Percentiles rank a stretch among this genome's conserved stretches.
Conservation (phyloP, 148 eudicot species). For the Pharnaceum exiguum region DNA sequence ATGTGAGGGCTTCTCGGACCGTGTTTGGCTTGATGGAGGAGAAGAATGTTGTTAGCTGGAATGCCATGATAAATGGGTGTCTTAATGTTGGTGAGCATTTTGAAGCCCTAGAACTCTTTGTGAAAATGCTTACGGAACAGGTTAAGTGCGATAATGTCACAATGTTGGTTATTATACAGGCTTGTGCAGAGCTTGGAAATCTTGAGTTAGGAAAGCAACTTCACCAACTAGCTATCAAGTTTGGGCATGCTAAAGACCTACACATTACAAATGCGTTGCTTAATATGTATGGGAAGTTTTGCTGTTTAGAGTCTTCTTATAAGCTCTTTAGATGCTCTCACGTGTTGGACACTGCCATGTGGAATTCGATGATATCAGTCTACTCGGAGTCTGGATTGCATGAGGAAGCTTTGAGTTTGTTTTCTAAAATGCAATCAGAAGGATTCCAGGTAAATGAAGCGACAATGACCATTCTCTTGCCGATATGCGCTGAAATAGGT, state of each 20-base stretch:
- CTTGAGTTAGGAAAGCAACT: slow-evolving; percentile 33
- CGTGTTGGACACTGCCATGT: slow-evolving; percentile 31
- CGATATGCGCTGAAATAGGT: slow-evolving; percentile 23
- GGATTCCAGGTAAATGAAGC: slow-evolving; percentile 30
- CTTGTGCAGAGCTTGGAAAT: slow-evolving; percentile 30
- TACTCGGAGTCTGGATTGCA: slow-evolving; percentile 21
- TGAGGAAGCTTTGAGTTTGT: slow-evolving; percentile 27
- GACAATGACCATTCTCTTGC: slow-evolving; percentile 27
- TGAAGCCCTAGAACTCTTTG: slow-evolving; percentile 31
- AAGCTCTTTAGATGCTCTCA: slow-evolving; percentile 32
- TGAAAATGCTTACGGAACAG: slow-evolving; percentile 25
- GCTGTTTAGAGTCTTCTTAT: slow-evolving; percentile 24
- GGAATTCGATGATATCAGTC: slow-evolving; percentile 39
- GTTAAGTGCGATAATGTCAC: slow-evolving; percentile 33
- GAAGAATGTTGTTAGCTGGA: slow-evolving; percentile 41
- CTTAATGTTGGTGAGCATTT: slow-evolving; percentile 23
- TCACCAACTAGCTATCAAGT: slow-evolving; percentile 40
- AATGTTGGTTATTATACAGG: slow-evolving; percentile 33
- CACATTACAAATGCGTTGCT: slow-evolving; percentile 31
- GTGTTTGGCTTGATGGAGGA: slow-evolving; percentile 35
- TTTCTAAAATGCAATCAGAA: slow-evolving; percentile 30
- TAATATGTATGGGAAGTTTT: slow-evolving; percentile 26
- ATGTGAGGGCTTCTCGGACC: slow-evolving; percentile 16
- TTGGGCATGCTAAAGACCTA: slow-evolving; percentile 23
- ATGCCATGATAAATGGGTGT: slow-evolving; percentile 41